A percentile compares a stretch with the other conserved stretches of the same genome.
These are phyloP conservation scores for Ophiosphaerella korrae DNA, from an alignment of 2,329 filamentous ascomycete species.

Conservation along the genomic window DNA sequence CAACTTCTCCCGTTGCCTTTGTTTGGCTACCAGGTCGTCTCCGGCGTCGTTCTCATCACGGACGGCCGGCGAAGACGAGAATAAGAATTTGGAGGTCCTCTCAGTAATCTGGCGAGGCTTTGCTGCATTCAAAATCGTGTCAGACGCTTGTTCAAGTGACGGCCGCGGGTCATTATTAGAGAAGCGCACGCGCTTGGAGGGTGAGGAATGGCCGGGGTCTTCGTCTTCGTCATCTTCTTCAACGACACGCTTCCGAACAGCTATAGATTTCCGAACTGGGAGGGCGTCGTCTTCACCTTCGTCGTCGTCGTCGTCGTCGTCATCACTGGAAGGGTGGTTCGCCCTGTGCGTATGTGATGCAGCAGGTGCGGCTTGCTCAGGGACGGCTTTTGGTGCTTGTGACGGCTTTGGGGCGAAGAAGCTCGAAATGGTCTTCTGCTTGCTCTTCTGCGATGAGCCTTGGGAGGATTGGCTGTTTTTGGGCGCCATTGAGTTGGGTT, in stretches of 20 bases:
- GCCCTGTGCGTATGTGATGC: constrained; percentile 3
- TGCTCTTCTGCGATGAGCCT: constrained; percentile 57
- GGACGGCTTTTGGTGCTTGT: constrained; percentile 38
- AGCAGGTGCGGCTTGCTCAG: constrained; percentile 27
- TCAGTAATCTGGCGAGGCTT: constrained; percentile 48
- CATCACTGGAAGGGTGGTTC: no score
- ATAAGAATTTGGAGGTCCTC: constrained; percentile 64
- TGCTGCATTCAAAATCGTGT: constrained; percentile 27
- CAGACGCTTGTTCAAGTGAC: constrained; percentile 29
- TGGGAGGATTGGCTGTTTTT: constrained; percentile 39
- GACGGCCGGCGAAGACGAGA: constrained; percentile 56
- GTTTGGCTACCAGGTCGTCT: constrained; percentile 58
- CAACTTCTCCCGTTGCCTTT: constrained; percentile 69
- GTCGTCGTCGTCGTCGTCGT: constrained; percentile 6
- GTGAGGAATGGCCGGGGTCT: constrained; percentile 19
- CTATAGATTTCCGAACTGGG: constrained; percentile 9
- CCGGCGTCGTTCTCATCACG: constrained; percentile 45
- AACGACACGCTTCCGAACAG: constrained; percentile 32
- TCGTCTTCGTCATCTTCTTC: constrained; percentile 51
- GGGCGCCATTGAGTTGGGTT: constrained; percentile 40
- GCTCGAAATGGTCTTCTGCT: constrained; percentile 82
- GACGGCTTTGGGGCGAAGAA: constrained; percentile 68
- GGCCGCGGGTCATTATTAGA: constrained; percentile 24
- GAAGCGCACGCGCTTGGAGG: constrained; percentile 48
- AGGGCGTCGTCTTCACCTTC: constrained; percentile 24